phyloP scores from a whole-genome alignment of 257 asterid genomes.

The Solanum gracilifrons region DNA sequence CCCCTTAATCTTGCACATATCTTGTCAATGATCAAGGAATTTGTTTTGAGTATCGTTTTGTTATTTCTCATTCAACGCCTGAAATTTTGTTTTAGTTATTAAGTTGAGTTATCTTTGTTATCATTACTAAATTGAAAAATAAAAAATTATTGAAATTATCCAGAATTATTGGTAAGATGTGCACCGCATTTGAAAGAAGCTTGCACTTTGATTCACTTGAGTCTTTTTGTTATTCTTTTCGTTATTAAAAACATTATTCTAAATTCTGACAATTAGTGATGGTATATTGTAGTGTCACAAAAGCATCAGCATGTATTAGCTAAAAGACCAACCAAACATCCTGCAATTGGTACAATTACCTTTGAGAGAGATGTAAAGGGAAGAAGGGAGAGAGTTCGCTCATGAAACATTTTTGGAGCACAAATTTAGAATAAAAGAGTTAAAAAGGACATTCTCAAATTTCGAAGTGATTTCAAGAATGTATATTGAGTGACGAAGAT shows the following conservation, averaged over 20 bases:
- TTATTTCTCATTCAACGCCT: neutral
- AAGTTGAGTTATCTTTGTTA: neutral
- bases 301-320: neutral
- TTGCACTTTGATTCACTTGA: neutral
- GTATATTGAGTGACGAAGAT: too few relatives aligned
- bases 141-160: too few relatives aligned
- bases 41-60: neutral
- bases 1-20: neutral
- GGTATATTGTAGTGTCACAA: neutral
- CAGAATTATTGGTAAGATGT: neutral
- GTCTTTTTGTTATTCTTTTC: too few relatives aligned
- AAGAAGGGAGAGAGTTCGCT: neutral
- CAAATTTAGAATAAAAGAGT: neutral
- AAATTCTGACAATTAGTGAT: neutral
- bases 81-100: too few relatives aligned
- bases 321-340: neutral
- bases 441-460: too few relatives aligned
- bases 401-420: neutral
- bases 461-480: too few relatives aligned
- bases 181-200: neutral
- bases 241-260: neutral
- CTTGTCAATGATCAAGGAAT: neutral
- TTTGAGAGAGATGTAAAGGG: neutral
- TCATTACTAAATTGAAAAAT: neutral
- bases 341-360: neutral